Conservation (phyloP, 2,329 filamentous ascomycete species). For the Amesomyces nigricolor region DNA sequence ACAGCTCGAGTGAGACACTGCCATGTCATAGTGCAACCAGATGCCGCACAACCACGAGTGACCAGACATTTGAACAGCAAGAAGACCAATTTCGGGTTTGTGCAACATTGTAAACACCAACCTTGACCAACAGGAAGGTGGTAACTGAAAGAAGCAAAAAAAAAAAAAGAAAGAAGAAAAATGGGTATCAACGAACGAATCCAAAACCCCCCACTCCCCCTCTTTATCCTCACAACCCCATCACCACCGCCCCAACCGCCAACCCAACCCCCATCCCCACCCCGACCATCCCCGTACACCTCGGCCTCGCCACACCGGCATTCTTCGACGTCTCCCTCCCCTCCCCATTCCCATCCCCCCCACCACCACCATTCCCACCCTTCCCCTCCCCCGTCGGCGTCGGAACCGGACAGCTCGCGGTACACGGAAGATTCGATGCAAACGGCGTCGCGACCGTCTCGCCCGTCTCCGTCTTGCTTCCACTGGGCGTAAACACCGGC, state of each 20-base stretch:
- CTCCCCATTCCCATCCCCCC: not conserved
- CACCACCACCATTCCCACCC: not conserved
- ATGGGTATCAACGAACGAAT: slow-evolving; percentile 2
- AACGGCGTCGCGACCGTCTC: slow-evolving; percentile 30
- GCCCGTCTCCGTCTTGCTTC: slow-evolving; percentile 23
- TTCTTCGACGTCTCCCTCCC: slow-evolving; percentile 1
- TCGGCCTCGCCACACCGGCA: slow-evolving; percentile 9
- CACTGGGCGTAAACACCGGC: slow-evolving; percentile 30
- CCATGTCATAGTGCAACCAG: not conserved
- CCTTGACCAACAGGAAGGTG: too few species aligned
- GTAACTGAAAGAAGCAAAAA: not conserved
- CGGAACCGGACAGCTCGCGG: slow-evolving; percentile 17
- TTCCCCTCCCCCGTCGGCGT: not conserved
- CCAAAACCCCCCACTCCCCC: not conserved
- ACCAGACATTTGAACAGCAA: not conserved
- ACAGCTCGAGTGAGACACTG: not conserved
- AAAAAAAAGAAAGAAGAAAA: not conserved
- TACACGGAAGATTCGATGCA: slow-evolving; percentile 40
- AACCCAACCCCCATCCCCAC: slow-evolving; percentile 10
- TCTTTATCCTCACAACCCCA: slow-evolving; percentile 4
- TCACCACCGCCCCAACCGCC: slow-evolving; percentile 10
- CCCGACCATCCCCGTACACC: slow-evolving; percentile 19
- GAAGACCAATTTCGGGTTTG: not conserved
- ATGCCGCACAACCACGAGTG: not conserved
- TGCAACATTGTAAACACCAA: not conserved